Base-by-base conservation (phyloP, 495 filamentous ascomycete species). In the Tuber melanosporum region DNA sequence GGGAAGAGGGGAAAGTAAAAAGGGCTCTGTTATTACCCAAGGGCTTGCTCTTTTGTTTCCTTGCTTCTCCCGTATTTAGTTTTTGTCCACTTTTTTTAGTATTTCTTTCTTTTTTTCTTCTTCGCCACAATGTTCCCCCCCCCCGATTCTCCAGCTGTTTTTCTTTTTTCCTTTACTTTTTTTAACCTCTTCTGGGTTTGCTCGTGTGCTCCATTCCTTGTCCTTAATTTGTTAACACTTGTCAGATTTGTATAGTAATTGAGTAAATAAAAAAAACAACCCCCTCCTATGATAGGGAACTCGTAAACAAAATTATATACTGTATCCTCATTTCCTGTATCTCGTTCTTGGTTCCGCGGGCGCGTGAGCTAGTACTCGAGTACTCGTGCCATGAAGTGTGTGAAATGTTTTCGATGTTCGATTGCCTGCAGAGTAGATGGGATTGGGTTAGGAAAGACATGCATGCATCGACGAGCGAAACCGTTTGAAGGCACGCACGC, bases 201-300 rank as follows among this genome's bases (percentile, higher is more conserved):
- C 26, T 32, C n/a, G n/a, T 66, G 57, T 66, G 57, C 26, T 32
- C 57, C 57, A 17, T 66, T 32, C 26, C 57, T 66, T 66, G 57
- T 66, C 12, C 26, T 17, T 66, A 66, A 66, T 66, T 80, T 79
- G 79, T 80, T 79, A 80, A 77, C 75, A 79, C 78, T 78, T 80
- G 78, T 80, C 77, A 80, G 78, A 80, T 80, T 80, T 80, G 78
- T 80, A 80, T 73, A 80, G 79, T 80, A 79, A 80, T 66, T 76
- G 78, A 80, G 78, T 80, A 80, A 80, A 80, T 80, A 80, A 80
- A 79, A 71, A 78, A 77, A 80, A 76, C 78, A 73, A 77, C 75
- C 78, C 78, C 62, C 57, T 26, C 57, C 12, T n/a, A 14, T 32
- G n/a, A 66, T 66, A 6, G 57, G 57, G 57, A 66, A 66, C 0